Conservation (phyloP, 805 yeast genomes). For the Sugiyamaella floridensis region DNA sequence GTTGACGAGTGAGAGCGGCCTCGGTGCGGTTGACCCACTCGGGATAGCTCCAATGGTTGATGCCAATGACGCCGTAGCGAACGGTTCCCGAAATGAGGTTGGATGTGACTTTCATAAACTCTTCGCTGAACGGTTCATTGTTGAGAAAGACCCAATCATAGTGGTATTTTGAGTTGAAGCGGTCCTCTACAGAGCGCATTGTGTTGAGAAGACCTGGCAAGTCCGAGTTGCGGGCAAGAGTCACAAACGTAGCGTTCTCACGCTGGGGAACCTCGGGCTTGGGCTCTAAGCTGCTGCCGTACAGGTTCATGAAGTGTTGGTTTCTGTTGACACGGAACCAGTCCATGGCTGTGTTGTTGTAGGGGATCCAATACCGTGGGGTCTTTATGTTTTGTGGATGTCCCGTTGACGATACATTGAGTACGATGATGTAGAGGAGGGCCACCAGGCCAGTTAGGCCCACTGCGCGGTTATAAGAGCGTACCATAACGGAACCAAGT, state of each 20-base stretch:
- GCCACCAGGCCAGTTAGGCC: background rate
- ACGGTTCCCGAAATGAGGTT: slow-evolving; percentile 63
- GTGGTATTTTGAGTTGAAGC: slow-evolving; percentile 67
- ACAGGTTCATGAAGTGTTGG: background rate
- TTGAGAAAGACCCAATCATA: slow-evolving; percentile 92
- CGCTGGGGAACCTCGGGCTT: slow-evolving; percentile 14
- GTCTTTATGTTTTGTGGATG: background rate
- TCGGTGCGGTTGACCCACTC: slow-evolving; percentile 67
- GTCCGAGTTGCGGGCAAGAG: slow-evolving; percentile 74
- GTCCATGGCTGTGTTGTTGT: background rate
- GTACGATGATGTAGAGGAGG: background rate
- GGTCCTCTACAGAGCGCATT: slow-evolving; percentile 71
- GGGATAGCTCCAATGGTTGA: slow-evolving; percentile 83
- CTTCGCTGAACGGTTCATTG: slow-evolving; percentile 71
- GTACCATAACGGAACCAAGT: background rate
- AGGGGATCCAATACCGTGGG: background rate
- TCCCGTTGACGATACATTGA: background rate
- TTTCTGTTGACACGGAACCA: background rate
- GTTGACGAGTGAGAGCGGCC: slow-evolving; percentile 51
- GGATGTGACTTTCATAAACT: slow-evolving; percentile 57
- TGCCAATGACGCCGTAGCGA: slow-evolving; percentile 66
- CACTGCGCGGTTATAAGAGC: background rate
- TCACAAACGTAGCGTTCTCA: slow-evolving; percentile 72
- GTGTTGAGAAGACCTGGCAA: slow-evolving; percentile 54
- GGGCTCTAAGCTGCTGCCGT: background rate